A percentile compares a stretch with the other conserved stretches of the same genome.
phyloP scores from a whole-genome alignment of 2,329 filamentous ascomycete species.

The Diaporthe vaccinii region DNA sequence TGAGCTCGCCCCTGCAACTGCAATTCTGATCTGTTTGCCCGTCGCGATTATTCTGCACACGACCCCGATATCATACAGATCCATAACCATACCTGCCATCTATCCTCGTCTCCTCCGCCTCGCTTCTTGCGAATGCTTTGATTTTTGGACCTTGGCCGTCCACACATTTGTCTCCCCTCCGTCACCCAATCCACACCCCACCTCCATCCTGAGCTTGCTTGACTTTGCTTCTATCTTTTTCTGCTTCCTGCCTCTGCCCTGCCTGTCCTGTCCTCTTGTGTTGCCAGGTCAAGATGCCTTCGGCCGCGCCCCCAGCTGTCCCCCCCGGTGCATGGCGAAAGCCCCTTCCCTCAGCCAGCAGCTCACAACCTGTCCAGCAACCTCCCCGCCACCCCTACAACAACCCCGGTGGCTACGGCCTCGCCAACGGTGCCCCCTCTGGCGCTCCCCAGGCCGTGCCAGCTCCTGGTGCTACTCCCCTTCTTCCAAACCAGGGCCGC shows the following conservation, averaged over 20 bases:
- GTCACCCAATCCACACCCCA: constrained; percentile 2
- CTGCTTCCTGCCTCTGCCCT: neutral
- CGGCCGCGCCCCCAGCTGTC: constrained; percentile 34
- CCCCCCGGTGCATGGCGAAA: constrained; percentile 40
- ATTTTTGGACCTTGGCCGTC: constrained; percentile 27
- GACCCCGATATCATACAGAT: constrained; percentile 1
- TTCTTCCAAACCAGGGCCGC: constrained; percentile 77
- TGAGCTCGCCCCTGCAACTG: constrained; percentile 38
- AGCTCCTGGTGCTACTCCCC: constrained; percentile 72
- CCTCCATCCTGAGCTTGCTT: constrained; percentile 11
- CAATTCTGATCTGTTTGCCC: constrained; percentile 35
- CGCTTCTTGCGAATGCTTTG: constrained; percentile 18
- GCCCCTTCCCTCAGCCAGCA: constrained; percentile 35
- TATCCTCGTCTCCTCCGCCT: neutral
- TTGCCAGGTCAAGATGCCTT: constrained; percentile 34
- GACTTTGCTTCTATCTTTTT: neutral
- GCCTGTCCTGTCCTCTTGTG: constrained; percentile 6
- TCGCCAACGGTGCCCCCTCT: constrained; percentile 72
- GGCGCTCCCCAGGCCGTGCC: constrained; percentile 58
- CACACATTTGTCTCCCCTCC: constrained; percentile 16
- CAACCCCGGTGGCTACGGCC: constrained; percentile 66
- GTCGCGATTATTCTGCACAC: constrained; percentile 31
- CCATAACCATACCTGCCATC: neutral
- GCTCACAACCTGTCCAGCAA: constrained; percentile 42
- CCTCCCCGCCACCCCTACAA: constrained; percentile 55